Evolutionary conservation across 2,329 filamentous ascomycete species (phyloP).

Genomic region (Onygenales sp.): DNA sequence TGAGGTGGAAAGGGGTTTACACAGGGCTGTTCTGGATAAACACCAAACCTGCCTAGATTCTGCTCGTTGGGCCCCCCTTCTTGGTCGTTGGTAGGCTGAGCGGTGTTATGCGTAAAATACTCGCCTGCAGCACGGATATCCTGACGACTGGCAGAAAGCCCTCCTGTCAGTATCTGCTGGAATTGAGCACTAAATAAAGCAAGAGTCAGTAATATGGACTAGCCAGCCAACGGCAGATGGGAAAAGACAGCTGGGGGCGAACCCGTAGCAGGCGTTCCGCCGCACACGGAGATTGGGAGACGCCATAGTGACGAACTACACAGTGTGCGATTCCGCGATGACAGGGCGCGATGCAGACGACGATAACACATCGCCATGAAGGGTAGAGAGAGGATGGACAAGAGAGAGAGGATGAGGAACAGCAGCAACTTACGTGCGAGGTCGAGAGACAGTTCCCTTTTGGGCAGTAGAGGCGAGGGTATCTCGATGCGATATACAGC

Average conservation of each 20-base stretch:
- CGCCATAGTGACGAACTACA: constrained; percentile 5
- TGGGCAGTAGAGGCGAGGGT: too few species aligned
- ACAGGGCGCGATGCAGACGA: neutral
- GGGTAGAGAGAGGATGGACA: neutral
- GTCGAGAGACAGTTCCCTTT: too few species aligned
- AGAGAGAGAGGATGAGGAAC: neutral
- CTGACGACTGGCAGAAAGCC: neutral
- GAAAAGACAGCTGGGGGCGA: constrained; percentile 1
- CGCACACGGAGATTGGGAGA: neutral
- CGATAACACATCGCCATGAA: neutral
- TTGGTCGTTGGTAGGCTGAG: neutral
- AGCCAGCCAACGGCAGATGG: neutral
- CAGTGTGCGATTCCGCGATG: neutral
- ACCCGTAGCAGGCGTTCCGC: constrained; percentile 11
- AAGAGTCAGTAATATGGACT: neutral
- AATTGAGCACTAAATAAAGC: neutral
- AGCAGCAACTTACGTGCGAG: too few species aligned
- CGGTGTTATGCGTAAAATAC: neutral
- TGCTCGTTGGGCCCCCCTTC: neutral
- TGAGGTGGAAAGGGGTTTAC: too few species aligned
- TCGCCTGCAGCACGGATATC: neutral
- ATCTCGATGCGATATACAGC: neutral
- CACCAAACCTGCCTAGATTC: neutral
- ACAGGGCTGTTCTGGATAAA: neutral
- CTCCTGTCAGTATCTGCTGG: neutral